Base-by-base conservation (phyloP, 2,329 filamentous ascomycete genomes). In the Alternaria triticina region DNA sequence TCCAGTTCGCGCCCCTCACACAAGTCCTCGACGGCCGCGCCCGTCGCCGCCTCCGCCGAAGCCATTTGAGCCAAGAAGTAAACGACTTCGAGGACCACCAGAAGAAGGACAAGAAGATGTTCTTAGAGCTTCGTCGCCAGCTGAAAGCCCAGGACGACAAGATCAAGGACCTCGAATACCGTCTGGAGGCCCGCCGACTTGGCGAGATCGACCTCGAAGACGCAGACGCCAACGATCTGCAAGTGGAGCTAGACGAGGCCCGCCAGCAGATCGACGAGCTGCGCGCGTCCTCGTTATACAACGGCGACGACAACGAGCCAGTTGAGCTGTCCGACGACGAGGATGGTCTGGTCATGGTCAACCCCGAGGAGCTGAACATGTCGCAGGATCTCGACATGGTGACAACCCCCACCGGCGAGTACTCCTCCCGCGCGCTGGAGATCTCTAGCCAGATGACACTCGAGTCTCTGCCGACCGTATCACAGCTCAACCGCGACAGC, bases 1-100 rank as follows among this genome's bases (percentile, higher is more conserved):
- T 79, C 30, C 79, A 81, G 65, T 81, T 76, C 54, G 71, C 73
- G 3, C 78, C 79, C 13, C 74, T 80, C 44, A 69, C 67, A 22
- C 74, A 74, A 8, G 73, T 78, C 15, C 66, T 80, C 6, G 76
- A 77, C 28, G 62, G 66, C 46, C 77, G 78, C 60, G 71, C 70
- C 7, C 76, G 74, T 45, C 80, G 79, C 46, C 79, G 81, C 43
- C 77, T 82, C 17, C 78, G 79, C 54, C 80, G 78, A 28, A 81
- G 72, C 70, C 79, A 80, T 54, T 73, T 80, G 7, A 80, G 79
- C 68, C 79, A 83, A 61, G 78, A 81, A 68, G 76, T 82, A 52
- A 81, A 79, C 59, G 70, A 71, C 28, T 75, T 80, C 54, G 77
- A 81, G 23, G 74, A 78, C 51, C 74, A 80, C 64, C 71, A 77